Evolutionary conservation across 192 early-diverging fungal species (phyloP), one percentile per base, ranked within the genome.

Genomic region (Entomortierella lignicola): DNA sequence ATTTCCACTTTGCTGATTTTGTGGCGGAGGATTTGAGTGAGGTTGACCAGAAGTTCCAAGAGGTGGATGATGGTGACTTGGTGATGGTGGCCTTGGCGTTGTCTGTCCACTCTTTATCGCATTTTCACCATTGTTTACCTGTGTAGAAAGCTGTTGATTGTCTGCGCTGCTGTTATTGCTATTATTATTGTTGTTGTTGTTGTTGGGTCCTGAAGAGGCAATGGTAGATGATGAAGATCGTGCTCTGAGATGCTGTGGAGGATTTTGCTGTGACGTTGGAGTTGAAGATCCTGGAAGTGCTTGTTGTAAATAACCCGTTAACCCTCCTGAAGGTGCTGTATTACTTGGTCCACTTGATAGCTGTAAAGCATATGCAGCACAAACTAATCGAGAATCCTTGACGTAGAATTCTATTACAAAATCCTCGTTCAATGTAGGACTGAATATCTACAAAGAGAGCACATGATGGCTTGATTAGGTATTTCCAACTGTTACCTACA

Each of bases 361-460:
- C 20, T 79, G 75, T 34, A 79, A 44, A 1, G 75, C 75, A 29
- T 79, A 79, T 2, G 75, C 75, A 21, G 75, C 75, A 61, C 75
- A 79, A 26, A 79, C 75, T 30, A 79, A 26, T 30, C 66, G 67
- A 8, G 67, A 70, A 23, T 79, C 75, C 11, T 67, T 67, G 37
- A 79, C 63, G 29, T 58, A 79, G 39, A 79, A 79, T 29, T 79
- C 75, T 50, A 79, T 70, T 18, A 79, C 75, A 56, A 79, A 79
- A 57, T 79, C 75, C 26, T 79, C 75, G 21, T 47, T 79, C 62
- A 79, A 58, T n/a, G 67, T 62, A 11, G 75, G 75, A 26, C 75
- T 79, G 31, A 79, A 79, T 27, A 79, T 79, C 75, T 79, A 17
- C 5, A 37, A 27, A 29, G 2, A 47, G 44, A 15, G 15, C 15